A percentile compares a stretch with the other conserved stretches of the same genome.
Conservation (phyloP, 495 filamentous ascomycete species). For the Penicillium chermesinum region DNA sequence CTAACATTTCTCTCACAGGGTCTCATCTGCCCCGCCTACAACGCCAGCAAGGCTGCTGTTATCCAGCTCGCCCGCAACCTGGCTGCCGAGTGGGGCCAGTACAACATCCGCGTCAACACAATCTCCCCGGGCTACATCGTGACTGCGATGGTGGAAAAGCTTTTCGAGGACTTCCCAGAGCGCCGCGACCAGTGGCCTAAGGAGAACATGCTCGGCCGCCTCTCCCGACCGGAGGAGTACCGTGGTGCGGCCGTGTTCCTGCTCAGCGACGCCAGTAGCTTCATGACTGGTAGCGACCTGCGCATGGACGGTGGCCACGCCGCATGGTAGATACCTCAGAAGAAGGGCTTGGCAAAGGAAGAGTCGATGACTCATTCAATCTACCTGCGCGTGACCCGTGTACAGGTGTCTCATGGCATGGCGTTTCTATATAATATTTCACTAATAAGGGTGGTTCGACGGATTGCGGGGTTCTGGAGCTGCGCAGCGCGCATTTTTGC, state of each 20-base stretch:
- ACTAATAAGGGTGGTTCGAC: background rate
- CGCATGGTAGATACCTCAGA: constrained; percentile 56
- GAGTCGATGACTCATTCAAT: constrained; percentile 2
- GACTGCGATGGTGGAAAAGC: constrained; percentile 79
- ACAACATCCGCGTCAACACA: constrained; percentile 91
- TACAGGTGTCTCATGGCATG: constrained; percentile 20
- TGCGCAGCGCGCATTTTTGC: constrained; percentile 10
- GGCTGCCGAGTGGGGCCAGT: constrained; percentile 79
- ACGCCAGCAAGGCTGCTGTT: constrained; percentile 84
- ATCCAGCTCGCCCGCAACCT: constrained; percentile 80
- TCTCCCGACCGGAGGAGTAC: constrained; percentile 79
- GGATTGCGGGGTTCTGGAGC: background rate
- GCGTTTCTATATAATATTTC: constrained; percentile 11
- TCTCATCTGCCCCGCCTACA: constrained; percentile 75
- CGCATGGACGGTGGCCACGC: constrained; percentile 78
- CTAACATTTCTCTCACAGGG: constrained; percentile 39
- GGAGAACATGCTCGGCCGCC: constrained; percentile 81
- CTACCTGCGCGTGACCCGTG: constrained; percentile 8
- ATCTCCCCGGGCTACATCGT: constrained; percentile 94
- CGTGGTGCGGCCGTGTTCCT: constrained; percentile 77
- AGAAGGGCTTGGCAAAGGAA: background rate
- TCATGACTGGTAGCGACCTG: constrained; percentile 79
- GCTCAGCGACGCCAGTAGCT: constrained; percentile 78
- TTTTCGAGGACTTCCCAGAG: constrained; percentile 74
- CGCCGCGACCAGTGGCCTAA: constrained; percentile 71